Evolutionary conservation across 2,329 filamentous ascomycete genomes (phyloP).

Genomic region (Penicillium sp.): DNA sequence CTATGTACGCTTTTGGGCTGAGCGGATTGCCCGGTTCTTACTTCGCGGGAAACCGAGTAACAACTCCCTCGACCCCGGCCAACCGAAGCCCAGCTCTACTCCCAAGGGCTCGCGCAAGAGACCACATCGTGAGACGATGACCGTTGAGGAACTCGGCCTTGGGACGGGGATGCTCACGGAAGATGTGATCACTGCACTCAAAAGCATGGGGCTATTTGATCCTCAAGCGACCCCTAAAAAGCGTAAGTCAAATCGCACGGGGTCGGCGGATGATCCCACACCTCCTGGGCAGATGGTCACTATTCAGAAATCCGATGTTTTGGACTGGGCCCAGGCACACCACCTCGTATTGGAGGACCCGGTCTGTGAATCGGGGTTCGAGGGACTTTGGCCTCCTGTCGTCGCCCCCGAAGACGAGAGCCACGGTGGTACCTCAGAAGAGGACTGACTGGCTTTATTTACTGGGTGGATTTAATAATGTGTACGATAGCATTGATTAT

Average conservation of each 20-base stretch:
- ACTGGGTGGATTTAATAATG: background rate
- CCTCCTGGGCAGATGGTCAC: conserved; percentile 40
- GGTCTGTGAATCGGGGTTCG: conserved; percentile 75
- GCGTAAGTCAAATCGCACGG: conserved; percentile 48
- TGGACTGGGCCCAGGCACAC: conserved; percentile 67
- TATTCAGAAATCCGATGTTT: conserved; percentile 61
- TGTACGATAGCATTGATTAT: conserved; percentile 14
- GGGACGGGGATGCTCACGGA: conserved; percentile 83
- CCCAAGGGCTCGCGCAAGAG: conserved; percentile 48
- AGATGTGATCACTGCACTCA: conserved; percentile 76
- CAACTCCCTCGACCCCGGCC: conserved; percentile 29
- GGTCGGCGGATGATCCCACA: conserved; percentile 21
- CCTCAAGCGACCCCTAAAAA: conserved; percentile 53
- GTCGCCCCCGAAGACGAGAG: conserved; percentile 29
- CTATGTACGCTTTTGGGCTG: conserved; percentile 84
- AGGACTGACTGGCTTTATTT: conserved; percentile 8
- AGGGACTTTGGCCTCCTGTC: conserved; percentile 64
- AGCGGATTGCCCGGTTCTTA: conserved; percentile 73
- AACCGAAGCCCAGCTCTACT: conserved; percentile 29
- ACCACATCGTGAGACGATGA: conserved; percentile 52
- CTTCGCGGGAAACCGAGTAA: conserved; percentile 37
- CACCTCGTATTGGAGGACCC: conserved; percentile 64
- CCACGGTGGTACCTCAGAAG: conserved; percentile 21
- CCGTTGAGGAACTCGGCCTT: conserved; percentile 70
- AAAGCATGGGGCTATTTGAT: conserved; percentile 75